These are phyloP conservation scores for Ciborinia camelliae DNA, from an alignment of 2,329 filamentous ascomycete genomes.

Conservation along the genomic window DNA sequence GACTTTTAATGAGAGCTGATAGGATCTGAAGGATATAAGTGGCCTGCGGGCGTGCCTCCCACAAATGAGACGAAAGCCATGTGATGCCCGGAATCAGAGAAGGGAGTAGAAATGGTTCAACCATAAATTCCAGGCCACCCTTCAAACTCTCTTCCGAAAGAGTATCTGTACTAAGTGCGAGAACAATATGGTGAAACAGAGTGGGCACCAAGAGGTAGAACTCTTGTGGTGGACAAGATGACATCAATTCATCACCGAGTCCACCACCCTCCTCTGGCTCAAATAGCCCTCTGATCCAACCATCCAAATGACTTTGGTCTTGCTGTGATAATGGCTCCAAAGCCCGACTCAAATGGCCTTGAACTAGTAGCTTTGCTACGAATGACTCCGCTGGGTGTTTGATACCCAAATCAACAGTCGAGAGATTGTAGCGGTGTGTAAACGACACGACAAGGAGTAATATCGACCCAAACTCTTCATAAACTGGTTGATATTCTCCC, in stretches of 20 bases:
- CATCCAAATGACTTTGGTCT: slow-evolving; percentile 62
- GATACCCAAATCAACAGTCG: slow-evolving; percentile 60
- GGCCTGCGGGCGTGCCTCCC: slow-evolving; percentile 62
- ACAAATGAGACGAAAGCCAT: slow-evolving; percentile 68
- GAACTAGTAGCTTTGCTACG: slow-evolving; percentile 61
- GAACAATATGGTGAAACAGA: slow-evolving; percentile 70
- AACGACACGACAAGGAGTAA: slow-evolving; percentile 71
- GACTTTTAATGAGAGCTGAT: slow-evolving; percentile 63
- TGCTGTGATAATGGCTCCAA: slow-evolving; percentile 59
- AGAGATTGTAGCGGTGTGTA: slow-evolving; percentile 70
- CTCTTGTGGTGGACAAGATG: slow-evolving; percentile 75
- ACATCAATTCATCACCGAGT: slow-evolving; percentile 76
- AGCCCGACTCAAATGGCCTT: slow-evolving; percentile 54
- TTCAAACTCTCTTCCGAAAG: slow-evolving; percentile 69
- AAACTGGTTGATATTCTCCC: slow-evolving; percentile 78
- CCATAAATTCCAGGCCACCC: slow-evolving; percentile 73
- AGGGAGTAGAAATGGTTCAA: slow-evolving; percentile 77
- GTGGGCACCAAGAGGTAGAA: slow-evolving; percentile 78
- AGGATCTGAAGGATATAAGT: slow-evolving; percentile 69
- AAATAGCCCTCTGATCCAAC: slow-evolving; percentile 77
- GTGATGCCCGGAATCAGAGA: slow-evolving; percentile 70
- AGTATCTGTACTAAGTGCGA: slow-evolving; percentile 63
- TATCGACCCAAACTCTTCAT: slow-evolving; percentile 80
- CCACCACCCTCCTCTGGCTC: slow-evolving; percentile 65
- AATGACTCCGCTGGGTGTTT: slow-evolving; percentile 57